Conservation (phyloP, 1,284 basidiomycete genomes). For the Sanghuangporus sanghuang region DNA sequence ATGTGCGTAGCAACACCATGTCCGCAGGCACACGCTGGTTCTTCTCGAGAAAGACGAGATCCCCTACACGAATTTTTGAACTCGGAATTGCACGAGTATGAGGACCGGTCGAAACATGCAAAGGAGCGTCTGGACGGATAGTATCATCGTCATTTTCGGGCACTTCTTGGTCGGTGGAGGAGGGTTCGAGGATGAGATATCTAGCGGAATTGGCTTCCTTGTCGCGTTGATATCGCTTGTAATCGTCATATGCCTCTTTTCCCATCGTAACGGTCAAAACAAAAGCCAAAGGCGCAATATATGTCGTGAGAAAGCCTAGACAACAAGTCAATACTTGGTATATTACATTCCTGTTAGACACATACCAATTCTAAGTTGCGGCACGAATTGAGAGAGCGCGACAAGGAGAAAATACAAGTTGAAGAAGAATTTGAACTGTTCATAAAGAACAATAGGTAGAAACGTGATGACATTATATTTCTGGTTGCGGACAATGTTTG, state of each 20-base stretch:
- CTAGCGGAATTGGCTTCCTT: conserved; percentile 91
- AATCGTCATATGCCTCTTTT: conserved; percentile 98
- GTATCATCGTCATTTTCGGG: conserved; percentile 25
- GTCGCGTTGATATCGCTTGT: conserved; percentile 88
- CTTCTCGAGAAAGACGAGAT: conserved; percentile 91
- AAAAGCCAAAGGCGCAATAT: conserved; percentile 94
- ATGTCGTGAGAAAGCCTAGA: conserved; percentile 90
- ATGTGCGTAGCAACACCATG: conserved; percentile 85
- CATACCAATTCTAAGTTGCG: conserved; percentile 91
- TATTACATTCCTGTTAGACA: conserved; percentile 12
- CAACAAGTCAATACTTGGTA: not conserved
- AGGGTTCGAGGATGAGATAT: conserved; percentile 76
- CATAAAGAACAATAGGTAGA: conserved; percentile 94
- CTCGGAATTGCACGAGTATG: conserved; percentile 82
- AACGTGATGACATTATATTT: conserved; percentile 97
- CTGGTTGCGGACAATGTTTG: conserved; percentile 94
- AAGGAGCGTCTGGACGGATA: conserved; percentile 13
- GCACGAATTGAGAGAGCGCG: conserved; percentile 93
- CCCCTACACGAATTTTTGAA: conserved; percentile 86
- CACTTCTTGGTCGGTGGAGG: conserved; percentile 31
- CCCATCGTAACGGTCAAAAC: conserved; percentile 95
- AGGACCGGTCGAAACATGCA: conserved; percentile 30
- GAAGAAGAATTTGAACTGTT: conserved; percentile 99
- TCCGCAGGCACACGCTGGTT: conserved; percentile 97
- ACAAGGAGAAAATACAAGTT: conserved; percentile 98